Conservation (phyloP, 2,329 filamentous ascomycete species). For the Dothidotthia symphoricarpi region DNA sequence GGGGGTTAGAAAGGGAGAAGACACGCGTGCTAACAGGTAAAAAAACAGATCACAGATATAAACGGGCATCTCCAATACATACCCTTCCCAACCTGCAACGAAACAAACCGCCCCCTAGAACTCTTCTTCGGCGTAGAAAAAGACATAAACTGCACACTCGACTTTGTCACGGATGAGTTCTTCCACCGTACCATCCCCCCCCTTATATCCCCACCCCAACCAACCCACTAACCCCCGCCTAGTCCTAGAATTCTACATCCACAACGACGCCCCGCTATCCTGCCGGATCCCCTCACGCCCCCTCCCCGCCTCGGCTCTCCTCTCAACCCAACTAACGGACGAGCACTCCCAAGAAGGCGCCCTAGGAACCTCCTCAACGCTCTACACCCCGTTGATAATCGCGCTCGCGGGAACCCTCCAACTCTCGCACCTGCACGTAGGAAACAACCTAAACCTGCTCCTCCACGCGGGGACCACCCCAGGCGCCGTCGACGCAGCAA, state of each 20-base stretch:
- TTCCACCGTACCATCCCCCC: slow-evolving; percentile 56
- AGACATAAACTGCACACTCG: slow-evolving; percentile 81
- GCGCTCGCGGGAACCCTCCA: slow-evolving; percentile 88
- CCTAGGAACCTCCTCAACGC: slow-evolving; percentile 30
- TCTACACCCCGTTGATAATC: slow-evolving; percentile 80
- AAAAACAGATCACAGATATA: slow-evolving; percentile 70
- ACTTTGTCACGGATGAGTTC: slow-evolving; percentile 73
- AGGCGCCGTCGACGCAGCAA: slow-evolving; percentile 81
- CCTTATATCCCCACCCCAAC: slow-evolving; percentile 17
- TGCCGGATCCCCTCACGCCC: slow-evolving; percentile 86
- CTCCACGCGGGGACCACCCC: slow-evolving; percentile 67
- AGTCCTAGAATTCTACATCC: slow-evolving; percentile 92
- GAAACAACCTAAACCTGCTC: slow-evolving; percentile 84
- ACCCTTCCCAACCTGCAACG: slow-evolving; percentile 86
- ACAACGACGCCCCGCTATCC: slow-evolving; percentile 88
- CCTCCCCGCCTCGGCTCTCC: slow-evolving; percentile 43
- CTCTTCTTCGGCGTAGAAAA: slow-evolving; percentile 79
- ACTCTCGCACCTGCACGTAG: slow-evolving; percentile 79
- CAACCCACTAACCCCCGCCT: too few species aligned
- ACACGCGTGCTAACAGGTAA: too few species aligned
- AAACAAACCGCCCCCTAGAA: slow-evolving; percentile 77
- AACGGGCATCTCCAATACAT: slow-evolving; percentile 86
- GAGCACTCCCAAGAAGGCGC: slow-evolving; percentile 44
- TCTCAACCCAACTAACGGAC: slow-evolving; percentile 28
- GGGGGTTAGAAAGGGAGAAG: neutral